phyloP scores from a whole-genome alignment of 1,284 basidiomycete genomes.

The Boletellus sp. region DNA sequence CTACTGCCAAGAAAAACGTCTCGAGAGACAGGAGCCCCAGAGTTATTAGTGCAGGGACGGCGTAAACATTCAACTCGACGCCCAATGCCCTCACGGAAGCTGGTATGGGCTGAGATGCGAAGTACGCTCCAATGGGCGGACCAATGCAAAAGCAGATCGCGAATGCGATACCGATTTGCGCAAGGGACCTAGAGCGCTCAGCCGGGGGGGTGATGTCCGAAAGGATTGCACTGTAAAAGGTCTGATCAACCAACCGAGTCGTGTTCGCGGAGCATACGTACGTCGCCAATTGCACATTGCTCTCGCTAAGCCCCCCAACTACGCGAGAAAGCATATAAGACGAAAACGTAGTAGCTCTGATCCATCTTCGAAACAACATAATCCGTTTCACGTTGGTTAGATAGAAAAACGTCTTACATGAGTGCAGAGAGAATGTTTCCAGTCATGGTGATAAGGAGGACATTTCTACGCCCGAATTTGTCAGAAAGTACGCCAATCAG shows the following conservation, averaged over 20 bases:
- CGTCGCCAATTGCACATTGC: conserved; percentile 81
- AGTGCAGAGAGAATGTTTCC: conserved; percentile 87
- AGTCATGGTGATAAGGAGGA: conserved; percentile 81
- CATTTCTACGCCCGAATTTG: conserved; percentile 77
- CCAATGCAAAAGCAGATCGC: conserved; percentile 88
- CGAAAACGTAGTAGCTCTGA: conserved; percentile 81
- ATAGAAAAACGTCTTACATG: conserved; percentile 48
- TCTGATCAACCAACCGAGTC: not conserved
- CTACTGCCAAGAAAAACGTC: conserved; percentile 67
- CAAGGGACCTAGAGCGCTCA: conserved; percentile 79
- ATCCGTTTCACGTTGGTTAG: not conserved
- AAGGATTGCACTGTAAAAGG: conserved; percentile 67
- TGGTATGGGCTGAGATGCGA: conserved; percentile 68
- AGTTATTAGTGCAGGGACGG: conserved; percentile 76
- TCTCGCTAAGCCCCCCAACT: conserved; percentile 87
- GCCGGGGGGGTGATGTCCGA: conserved; percentile 80
- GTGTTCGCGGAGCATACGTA: conserved; percentile 34
- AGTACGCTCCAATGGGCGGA: conserved; percentile 80
- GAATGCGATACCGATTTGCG: conserved; percentile 90
- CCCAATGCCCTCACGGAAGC: conserved; percentile 55
- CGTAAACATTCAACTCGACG: conserved; percentile 78
- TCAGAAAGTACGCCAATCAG: conserved; percentile 80
- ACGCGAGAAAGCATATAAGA: conserved; percentile 86
- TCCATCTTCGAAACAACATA: conserved; percentile 56
- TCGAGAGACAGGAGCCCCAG: conserved; percentile 67